phyloP scores from a whole-genome alignment of 164 flowering plant genomes.

The Sextonia rubra region DNA sequence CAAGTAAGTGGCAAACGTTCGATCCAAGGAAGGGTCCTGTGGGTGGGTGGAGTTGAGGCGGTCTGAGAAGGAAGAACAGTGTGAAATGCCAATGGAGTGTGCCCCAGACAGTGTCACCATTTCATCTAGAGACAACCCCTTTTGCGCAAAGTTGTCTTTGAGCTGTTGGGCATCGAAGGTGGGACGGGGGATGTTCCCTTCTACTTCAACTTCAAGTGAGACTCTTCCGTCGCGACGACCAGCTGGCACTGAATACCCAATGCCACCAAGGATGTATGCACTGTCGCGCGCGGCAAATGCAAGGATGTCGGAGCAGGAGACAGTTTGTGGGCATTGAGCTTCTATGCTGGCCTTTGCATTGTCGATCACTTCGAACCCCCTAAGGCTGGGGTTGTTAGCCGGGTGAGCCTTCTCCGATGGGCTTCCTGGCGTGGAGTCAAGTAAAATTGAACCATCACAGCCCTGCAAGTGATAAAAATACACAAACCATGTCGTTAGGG shows the following conservation, averaged over 20 bases:
- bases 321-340: conserved; percentile 36
- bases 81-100: conserved; percentile 13
- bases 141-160: conserved; percentile 1
- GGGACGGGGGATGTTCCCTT: conserved; percentile 5
- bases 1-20: background rate
- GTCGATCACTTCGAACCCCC: conserved; percentile 57
- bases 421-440: conserved; percentile 36
- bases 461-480: conserved; percentile 29
- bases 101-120: conserved; percentile 17
- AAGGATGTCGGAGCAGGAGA: conserved; percentile 58
- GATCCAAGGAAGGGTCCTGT: conserved; percentile 7
- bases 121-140: conserved; percentile 10
- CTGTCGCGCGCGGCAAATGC: conserved; percentile 60
- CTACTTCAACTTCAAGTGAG: conserved; percentile 18
- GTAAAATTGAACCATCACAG: conserved; percentile 52
- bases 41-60: conserved; percentile 1
- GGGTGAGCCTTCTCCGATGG: conserved; percentile 35
- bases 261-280: conserved; percentile 25
- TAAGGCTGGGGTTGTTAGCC: conserved; percentile 38
- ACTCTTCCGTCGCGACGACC: conserved; percentile 42
- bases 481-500: background rate
- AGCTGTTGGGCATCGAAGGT: background rate
- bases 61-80: conserved; percentile 7
- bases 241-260: conserved; percentile 31
- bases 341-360: conserved; percentile 44